Percentiles rank a stretch among this genome's conserved stretches.
phyloP scores from a whole-genome alignment of 2,329 filamentous ascomycete species.

The Verticillium tricorpus region DNA sequence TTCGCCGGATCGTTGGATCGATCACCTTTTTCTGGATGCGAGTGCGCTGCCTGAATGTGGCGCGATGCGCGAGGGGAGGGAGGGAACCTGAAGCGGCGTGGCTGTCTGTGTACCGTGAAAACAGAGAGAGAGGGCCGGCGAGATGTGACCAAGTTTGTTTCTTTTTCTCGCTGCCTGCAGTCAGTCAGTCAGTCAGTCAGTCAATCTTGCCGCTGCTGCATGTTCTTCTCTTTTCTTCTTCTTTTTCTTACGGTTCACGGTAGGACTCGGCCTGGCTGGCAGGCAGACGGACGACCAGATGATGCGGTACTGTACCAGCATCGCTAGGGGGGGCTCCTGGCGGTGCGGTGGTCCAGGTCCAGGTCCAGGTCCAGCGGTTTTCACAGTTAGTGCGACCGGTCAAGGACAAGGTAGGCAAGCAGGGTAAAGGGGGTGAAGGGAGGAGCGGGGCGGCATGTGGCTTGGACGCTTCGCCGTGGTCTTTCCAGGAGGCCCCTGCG shows the following conservation, averaged over 20 bases:
- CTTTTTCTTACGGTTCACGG: neutral
- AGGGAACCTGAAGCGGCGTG: neutral
- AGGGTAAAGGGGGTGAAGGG: neutral
- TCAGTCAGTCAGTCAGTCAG: no score
- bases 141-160: neutral
- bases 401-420: neutral
- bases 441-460: neutral
- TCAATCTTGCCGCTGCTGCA: no score
- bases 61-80: neutral
- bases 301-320: no score
- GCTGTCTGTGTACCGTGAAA: neutral
- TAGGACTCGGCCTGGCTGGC: neutral
- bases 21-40: neutral
- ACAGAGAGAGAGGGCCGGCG: neutral
- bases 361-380: neutral
- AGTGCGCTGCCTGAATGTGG: neutral
- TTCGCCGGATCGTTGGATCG: no score
- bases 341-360: neutral
- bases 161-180: neutral
- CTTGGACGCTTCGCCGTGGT: neutral
- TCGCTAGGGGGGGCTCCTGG: neutral
- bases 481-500: neutral
- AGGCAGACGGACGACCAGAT: neutral
- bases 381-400: neutral
- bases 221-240: neutral